phyloP scores from a whole-genome alignment of 305 asterid genomes.

The Withania somnifera region DNA sequence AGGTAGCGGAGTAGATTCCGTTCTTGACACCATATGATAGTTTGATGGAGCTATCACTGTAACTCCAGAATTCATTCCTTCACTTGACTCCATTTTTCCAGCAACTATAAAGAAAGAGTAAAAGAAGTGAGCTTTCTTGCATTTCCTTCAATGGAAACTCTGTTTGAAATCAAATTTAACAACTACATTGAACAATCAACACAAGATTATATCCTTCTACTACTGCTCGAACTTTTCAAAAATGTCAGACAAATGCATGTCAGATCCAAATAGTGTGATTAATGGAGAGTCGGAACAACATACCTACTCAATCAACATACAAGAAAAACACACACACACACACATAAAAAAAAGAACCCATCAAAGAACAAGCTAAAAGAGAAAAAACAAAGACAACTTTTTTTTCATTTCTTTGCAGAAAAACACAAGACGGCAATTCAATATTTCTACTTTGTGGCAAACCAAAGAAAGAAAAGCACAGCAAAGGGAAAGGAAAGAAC shows the following conservation, averaged over 20 bases:
- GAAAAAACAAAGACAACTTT: not conserved
- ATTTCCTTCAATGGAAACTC: not conserved
- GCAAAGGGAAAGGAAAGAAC: not conserved
- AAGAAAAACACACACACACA: not conserved
- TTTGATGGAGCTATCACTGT: conserved; percentile 42
- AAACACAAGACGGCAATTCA: not conserved
- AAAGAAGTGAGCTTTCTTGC: not conserved
- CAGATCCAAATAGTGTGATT: not conserved
- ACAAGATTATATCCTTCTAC: not conserved
- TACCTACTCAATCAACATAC: not conserved
- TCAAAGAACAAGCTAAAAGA: not conserved
- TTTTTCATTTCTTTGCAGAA: not conserved
- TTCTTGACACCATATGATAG: conserved; percentile 48
- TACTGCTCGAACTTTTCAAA: not conserved
- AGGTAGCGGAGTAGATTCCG: conserved; percentile 25
- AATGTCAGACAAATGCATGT: not conserved
- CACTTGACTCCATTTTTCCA: conserved; percentile 49
- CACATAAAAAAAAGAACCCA: not conserved
- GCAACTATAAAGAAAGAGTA: not conserved
- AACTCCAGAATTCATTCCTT: conserved; percentile 41
- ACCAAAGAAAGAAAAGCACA: not conserved
- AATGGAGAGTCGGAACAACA: not conserved
- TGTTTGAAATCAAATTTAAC: not conserved
- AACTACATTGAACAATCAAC: not conserved
- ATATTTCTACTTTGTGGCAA: not conserved